These are phyloP conservation scores for Mycena venus DNA, from an alignment of 768 basidiomycete species.

Conservation along the genomic window DNA sequence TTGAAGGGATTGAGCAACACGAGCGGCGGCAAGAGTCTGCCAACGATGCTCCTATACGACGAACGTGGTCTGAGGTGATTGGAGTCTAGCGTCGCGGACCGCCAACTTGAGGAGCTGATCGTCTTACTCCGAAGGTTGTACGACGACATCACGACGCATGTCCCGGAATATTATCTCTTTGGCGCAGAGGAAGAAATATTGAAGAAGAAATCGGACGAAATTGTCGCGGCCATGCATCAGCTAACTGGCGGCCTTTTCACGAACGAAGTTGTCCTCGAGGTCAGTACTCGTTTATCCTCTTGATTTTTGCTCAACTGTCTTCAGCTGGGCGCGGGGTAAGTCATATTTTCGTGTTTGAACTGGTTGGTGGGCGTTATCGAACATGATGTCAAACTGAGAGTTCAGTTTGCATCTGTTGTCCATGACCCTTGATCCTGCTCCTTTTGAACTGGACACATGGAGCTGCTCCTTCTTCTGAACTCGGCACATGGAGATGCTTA, in stretches of 20 bases:
- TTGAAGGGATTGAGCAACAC: slow-evolving; percentile 11
- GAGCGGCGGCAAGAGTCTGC: slow-evolving; percentile 13
- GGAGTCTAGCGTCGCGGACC: background rate
- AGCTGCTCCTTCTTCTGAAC: too few species aligned
- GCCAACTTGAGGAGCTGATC: background rate
- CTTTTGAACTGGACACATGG: too few species aligned
- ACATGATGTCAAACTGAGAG: background rate
- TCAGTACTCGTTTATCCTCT: background rate
- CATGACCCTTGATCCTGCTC: slow-evolving; percentile 25
- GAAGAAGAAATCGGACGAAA: slow-evolving; percentile 77
- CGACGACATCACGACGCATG: slow-evolving; percentile 85
- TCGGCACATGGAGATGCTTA: slow-evolving; percentile 20
- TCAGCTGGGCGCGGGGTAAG: slow-evolving; percentile 91
- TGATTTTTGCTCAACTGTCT: background rate
- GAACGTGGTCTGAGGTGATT: slow-evolving; percentile 75
- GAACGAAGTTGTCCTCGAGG: slow-evolving; percentile 80
- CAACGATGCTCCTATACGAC: slow-evolving; percentile 67
- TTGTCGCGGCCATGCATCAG: slow-evolving; percentile 79
- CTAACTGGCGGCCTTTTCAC: slow-evolving; percentile 47
- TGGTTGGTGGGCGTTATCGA: background rate
- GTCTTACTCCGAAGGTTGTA: slow-evolving; percentile 68
- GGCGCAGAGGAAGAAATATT: slow-evolving; percentile 90
- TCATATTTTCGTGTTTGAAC: slow-evolving; percentile 30
- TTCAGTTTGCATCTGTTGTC: slow-evolving; percentile 1
- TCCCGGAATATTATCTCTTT: slow-evolving; percentile 92